A percentile compares a stretch with the other conserved stretches of the same genome.
These are phyloP conservation scores for Sporisorium scitamineum DNA, from an alignment of 1,284 basidiomycete species.

Conservation along the genomic window DNA sequence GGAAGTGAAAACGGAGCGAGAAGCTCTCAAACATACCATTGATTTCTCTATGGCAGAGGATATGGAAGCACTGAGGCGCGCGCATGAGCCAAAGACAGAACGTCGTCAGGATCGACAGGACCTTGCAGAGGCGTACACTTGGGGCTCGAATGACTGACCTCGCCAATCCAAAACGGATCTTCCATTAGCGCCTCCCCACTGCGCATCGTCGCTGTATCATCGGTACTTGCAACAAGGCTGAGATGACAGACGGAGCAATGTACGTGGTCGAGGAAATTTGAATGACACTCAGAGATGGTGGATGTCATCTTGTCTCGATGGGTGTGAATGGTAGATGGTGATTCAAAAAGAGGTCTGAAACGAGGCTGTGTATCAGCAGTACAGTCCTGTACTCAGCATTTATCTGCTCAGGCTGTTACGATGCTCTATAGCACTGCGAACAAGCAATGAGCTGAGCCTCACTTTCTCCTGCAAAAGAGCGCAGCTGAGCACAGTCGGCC, in stretches of 20 bases:
- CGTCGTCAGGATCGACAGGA: constrained; percentile 1
- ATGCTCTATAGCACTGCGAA: too few relatives aligned
- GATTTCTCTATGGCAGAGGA: constrained; percentile 42
- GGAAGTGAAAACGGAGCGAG: background rate
- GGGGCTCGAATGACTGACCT: constrained; percentile 20
- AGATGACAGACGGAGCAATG: constrained; percentile 39
- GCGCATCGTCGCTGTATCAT: background rate
- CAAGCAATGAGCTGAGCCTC: background rate
- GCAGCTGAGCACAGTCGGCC: background rate
- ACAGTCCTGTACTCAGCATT: background rate
- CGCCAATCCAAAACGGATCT: constrained; percentile 37
- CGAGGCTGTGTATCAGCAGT: background rate
- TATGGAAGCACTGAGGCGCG: constrained; percentile 30
- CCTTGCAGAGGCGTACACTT: background rate
- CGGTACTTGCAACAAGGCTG: background rate
- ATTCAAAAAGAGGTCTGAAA: background rate
- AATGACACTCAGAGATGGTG: background rate
- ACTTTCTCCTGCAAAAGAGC: background rate
- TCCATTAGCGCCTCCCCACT: background rate
- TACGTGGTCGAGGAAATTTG: constrained; percentile 30
- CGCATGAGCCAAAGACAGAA: background rate
- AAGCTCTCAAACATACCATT: background rate
- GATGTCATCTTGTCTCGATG: constrained; percentile 9
- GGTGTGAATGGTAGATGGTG: background rate
- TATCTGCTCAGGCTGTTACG: background rate